Percentiles rank a stretch among this genome's conserved stretches.
These are phyloP conservation scores for Balamuthia mandrillaris DNA, from an alignment of 208 protist genomes.

Conservation along the genomic window DNA sequence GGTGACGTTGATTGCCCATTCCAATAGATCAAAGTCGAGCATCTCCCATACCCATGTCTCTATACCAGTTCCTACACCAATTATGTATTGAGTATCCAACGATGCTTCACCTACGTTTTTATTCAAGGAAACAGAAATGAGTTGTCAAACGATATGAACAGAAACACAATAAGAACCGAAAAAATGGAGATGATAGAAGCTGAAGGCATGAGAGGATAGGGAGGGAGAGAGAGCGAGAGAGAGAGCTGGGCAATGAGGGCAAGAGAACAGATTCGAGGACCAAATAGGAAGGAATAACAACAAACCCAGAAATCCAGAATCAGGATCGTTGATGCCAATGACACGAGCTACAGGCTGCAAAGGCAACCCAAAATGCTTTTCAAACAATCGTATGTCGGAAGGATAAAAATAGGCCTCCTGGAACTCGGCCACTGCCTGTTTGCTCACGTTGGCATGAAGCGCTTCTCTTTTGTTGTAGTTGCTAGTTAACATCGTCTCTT, in stretches of 20 bases:
- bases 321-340: background rate
- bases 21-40: background rate
- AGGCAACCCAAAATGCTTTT: constrained; percentile 16
- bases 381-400: background rate
- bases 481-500: too few relatives aligned
- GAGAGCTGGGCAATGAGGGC: too few relatives aligned
- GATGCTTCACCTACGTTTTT: background rate
- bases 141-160: background rate
- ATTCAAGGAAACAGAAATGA: background rate
- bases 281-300: too few relatives aligned
- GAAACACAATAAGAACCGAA: too few relatives aligned
- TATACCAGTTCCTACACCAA: background rate
- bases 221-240: too few relatives aligned
- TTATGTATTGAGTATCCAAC: constrained; percentile 39
- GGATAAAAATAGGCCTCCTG: constrained; percentile 2
- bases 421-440: constrained; percentile 23
- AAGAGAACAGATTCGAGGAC: too few relatives aligned
- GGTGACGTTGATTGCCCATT: background rate
- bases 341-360: constrained; percentile 6
- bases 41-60: background rate
- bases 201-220: too few relatives aligned
- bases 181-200: too few relatives aligned
- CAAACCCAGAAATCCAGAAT: too few relatives aligned
- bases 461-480: background rate
- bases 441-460: background rate